phyloP scores from a whole-genome alignment of 768 basidiomycete genomes.

The Rhodotorula graminis region DNA sequence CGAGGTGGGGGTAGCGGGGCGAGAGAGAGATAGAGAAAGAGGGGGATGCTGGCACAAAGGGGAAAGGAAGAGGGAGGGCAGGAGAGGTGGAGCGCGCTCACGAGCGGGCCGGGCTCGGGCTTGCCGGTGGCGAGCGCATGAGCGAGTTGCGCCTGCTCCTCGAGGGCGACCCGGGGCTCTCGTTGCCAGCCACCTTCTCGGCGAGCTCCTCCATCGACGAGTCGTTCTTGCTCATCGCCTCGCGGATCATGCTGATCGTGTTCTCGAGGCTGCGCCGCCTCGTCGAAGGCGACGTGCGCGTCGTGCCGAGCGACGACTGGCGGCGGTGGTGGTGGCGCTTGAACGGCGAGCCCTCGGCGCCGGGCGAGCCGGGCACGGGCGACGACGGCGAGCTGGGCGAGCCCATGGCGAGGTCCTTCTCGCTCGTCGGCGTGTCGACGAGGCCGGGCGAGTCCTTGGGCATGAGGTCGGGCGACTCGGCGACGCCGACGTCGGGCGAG shows the following conservation, averaged over 20 bases:
- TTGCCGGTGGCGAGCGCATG: constrained; percentile 26
- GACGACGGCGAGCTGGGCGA: neutral
- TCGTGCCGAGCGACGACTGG: constrained; percentile 83
- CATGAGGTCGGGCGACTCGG: neutral
- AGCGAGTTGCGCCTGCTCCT: constrained; percentile 35
- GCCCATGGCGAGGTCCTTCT: constrained; percentile 15
- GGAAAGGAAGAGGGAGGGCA: neutral
- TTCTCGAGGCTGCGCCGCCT: constrained; percentile 86
- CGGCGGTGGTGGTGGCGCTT: constrained; percentile 64
- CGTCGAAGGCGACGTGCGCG: constrained; percentile 89
- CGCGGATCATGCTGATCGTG: constrained; percentile 90
- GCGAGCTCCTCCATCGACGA: constrained; percentile 40
- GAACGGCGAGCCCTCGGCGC: constrained; percentile 57
- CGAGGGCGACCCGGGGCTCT: constrained; percentile 33
- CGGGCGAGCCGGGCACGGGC: neutral
- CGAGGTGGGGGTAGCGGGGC: neutral
- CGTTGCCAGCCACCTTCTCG: constrained; percentile 38
- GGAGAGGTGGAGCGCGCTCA: neutral
- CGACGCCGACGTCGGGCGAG: constrained; percentile 39
- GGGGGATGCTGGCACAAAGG: neutral
- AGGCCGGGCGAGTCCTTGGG: constrained; percentile 12
- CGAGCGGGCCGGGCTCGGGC: constrained; percentile 26
- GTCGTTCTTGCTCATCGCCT: constrained; percentile 63
- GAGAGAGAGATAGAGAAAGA: neutral
- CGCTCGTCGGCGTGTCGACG: constrained; percentile 47